Percentiles rank a stretch among this genome's conserved stretches.
phyloP scores from a whole-genome alignment of 2,329 filamentous ascomycete genomes.

The Fusarium udum region DNA sequence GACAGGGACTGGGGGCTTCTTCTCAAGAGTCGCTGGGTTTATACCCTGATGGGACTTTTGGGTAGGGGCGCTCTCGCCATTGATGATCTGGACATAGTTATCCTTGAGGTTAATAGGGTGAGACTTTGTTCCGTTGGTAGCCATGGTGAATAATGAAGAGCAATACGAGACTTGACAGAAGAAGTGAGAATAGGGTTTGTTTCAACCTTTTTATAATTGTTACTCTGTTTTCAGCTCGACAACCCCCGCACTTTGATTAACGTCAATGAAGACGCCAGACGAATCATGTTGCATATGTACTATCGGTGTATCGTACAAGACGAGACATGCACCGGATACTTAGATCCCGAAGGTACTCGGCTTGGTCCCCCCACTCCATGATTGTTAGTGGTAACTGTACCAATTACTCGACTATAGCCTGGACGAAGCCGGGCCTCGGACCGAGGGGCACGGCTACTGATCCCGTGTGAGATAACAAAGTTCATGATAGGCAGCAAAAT shows the following conservation, averaged over 20 bases:
- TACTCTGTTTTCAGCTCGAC: not conserved
- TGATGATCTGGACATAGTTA: constrained; percentile 39
- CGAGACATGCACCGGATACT: not conserved
- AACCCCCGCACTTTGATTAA: constrained; percentile 16
- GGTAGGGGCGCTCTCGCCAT: constrained; percentile 30
- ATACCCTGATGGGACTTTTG: constrained; percentile 31
- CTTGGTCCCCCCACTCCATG: not conserved
- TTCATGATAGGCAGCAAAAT: not conserved
- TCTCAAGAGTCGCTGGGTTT: constrained; percentile 46
- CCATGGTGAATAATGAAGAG: constrained; percentile 1
- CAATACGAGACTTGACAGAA: not conserved
- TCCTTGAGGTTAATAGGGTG: constrained; percentile 21
- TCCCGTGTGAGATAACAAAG: not conserved
- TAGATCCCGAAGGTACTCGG: constrained; percentile 8
- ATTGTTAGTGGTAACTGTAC: not conserved
- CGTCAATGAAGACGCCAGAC: constrained; percentile 1
- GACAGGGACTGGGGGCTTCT: constrained; percentile 44
- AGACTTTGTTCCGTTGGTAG: constrained; percentile 14
- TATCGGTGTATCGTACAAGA: not conserved
- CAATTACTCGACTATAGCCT: not conserved
- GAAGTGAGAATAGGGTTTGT: not conserved
- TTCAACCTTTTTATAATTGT: not conserved
- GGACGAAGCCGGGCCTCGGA: constrained; percentile 8
- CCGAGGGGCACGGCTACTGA: constrained; percentile 1
- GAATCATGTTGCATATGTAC: constrained; percentile 1